Evolutionary conservation across 1,284 basidiomycete species (phyloP).

Genomic region (Kwoniella shivajii): DNA sequence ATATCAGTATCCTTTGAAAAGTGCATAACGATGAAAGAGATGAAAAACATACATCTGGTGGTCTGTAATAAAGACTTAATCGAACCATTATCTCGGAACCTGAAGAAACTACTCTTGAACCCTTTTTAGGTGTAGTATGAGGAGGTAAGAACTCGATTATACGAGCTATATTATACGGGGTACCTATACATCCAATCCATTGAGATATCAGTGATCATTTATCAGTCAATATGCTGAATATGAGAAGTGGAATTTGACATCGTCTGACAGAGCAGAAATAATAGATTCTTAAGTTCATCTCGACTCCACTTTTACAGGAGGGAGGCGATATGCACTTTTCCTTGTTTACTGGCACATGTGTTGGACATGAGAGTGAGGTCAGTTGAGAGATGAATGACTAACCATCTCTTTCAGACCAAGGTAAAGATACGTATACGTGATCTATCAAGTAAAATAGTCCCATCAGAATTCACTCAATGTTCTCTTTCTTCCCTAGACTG

Average conservation of each 20-base stretch:
- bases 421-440: constrained; percentile 91
- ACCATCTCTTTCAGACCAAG: constrained; percentile 86
- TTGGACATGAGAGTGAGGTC: not conserved
- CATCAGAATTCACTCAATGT: not conserved
- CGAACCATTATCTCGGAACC: constrained; percentile 61
- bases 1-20: not conserved
- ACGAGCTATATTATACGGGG: constrained; percentile 88
- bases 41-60: constrained; percentile 54
- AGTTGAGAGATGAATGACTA: constrained; percentile 38
- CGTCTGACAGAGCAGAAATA: no score
- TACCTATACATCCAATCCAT: constrained; percentile 33
- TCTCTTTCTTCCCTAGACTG: not conserved
- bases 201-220: not conserved
- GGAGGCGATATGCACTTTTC: no score
- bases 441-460: constrained; percentile 58
- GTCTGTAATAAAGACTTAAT: constrained; percentile 90
- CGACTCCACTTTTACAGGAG: no score
- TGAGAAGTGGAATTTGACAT: no score
- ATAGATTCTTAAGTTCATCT: no score
- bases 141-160: constrained; percentile 94
- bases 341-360: no score
- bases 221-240: no score
- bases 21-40: constrained; percentile 55
- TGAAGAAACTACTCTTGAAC: constrained; percentile 20
- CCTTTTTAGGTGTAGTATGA: constrained; percentile 43